Evolutionary conservation across 2,329 filamentous ascomycete genomes (phyloP), one percentile per base, ranked within the genome.

Genomic region (Beauveria medogensis): DNA sequence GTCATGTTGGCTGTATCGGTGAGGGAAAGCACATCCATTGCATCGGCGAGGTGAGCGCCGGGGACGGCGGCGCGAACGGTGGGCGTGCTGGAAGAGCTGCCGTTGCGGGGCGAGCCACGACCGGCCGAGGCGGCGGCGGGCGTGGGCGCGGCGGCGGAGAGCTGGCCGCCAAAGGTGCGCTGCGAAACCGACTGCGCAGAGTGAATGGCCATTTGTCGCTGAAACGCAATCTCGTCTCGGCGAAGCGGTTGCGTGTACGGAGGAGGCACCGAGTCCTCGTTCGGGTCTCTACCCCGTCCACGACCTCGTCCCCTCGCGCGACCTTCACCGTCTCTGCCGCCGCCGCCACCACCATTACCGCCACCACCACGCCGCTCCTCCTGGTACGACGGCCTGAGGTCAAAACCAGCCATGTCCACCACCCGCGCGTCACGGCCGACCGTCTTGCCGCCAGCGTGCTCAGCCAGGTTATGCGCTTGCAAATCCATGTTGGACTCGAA

Each of bases 401-500:
- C 89, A 69, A 99, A 97, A 22, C 83, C 83, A 0, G 92, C 90
- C 65, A 99, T 87, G 70, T 97, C 90, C 6, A 99, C 92, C 26
- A 88, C 77, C 55, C 92, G 83, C 5, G 91, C 90, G 71, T 97
- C 93, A 68, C 91, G 82, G 60, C 92, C 81, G 2, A 89, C 86
- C 66, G 93, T 89, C 69, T 96, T 97, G 9, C 91, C 91, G 26
- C 95, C 73, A 0, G 87, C 91, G 70, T 99, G 94, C 59, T 87
- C 84, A 67, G 89, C 88, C 10, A 99, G 76, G 71, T 96, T 91
- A 74, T 99, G 94, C 3, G 89, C 94, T 72, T 97, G 96, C 52
- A 99, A 77, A 69, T 99, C 94, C 80, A 99, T 87, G 69, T 97
- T 91, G 0, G 92, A 92, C 60, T 91, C 91, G 67, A 99, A 99